These are phyloP conservation scores for Avena atlantica DNA, from an alignment of 176 grass and related monocot species.

Conservation along the genomic window DNA sequence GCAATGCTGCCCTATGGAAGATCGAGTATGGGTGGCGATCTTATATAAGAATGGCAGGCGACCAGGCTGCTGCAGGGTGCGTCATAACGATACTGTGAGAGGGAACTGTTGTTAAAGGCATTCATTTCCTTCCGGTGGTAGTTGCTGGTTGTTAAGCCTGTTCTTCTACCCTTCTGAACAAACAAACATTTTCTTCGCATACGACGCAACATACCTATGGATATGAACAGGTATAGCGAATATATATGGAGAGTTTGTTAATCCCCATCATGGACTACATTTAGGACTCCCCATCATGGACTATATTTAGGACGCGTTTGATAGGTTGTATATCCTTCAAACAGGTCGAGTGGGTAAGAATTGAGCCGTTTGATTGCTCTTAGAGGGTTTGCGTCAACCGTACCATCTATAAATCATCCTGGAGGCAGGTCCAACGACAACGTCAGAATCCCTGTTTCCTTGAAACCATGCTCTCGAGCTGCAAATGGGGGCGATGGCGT, in stretches of 20 bases:
- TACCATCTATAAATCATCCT: no score
- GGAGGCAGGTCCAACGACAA: no score
- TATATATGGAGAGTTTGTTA: neutral
- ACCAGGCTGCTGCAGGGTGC: neutral
- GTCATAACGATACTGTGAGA: neutral
- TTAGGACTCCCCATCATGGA: no score
- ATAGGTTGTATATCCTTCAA: no score
- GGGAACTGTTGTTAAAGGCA: neutral
- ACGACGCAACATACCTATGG: neutral
- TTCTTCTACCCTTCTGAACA: constrained; percentile 7
- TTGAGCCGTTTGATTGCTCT: no score
- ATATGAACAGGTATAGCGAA: neutral
- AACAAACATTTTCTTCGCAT: neutral
- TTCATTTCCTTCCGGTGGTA: constrained; percentile 32
- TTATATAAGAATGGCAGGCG: constrained; percentile 43
- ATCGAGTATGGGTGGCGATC: neutral
- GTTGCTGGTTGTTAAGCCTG: constrained; percentile 45
- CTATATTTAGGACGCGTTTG: no score
- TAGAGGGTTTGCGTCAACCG: no score
- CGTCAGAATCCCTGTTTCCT: no score
- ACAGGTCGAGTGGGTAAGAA: no score
- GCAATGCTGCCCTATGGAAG: neutral
- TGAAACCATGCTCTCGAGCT: no score
- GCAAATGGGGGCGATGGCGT: no score
- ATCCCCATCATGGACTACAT: no score